phyloP scores from a whole-genome alignment of 345 rosid genomes.

The Citrus sp. region DNA sequence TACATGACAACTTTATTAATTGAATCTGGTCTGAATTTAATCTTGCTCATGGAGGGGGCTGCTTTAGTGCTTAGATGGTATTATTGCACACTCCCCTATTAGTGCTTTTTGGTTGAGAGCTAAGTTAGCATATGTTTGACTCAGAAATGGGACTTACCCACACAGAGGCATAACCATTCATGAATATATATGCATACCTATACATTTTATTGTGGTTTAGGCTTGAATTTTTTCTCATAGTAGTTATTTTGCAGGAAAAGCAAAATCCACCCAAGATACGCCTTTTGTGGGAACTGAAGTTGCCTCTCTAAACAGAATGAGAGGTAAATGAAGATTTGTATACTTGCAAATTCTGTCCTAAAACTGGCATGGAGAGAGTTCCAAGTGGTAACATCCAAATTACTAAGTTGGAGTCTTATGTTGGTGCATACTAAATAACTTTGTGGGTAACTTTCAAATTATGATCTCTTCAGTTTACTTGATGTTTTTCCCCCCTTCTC shows the following conservation, averaged over 20 bases:
- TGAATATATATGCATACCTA: no score
- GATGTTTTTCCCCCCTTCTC: no score
- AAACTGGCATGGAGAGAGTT: constrained; percentile 1
- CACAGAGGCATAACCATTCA: background rate
- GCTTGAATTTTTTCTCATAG: constrained; percentile 9
- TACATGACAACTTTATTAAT: background rate
- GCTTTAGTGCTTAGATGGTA: background rate
- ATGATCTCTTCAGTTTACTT: no score
- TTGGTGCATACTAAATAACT: background rate
- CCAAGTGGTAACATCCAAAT: background rate
- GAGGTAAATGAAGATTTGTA: constrained; percentile 25
- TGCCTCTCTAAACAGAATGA: constrained; percentile 22
- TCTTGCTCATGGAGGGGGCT: background rate
- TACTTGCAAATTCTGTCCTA: background rate
- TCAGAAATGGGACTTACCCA: background rate
- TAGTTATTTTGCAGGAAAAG: constrained; percentile 35
- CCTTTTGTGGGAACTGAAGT: constrained; percentile 16
- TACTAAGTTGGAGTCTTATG: background rate
- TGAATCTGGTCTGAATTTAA: background rate
- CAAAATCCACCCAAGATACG: constrained; percentile 22
- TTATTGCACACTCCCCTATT: background rate
- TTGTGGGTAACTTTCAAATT: background rate
- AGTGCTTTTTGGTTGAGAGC: no score
- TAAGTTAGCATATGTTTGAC: background rate
- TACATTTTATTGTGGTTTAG: background rate